These are phyloP conservation scores for Basipetospora chlamydospora DNA, from an alignment of 2,329 filamentous ascomycete species.

Conservation along the genomic window DNA sequence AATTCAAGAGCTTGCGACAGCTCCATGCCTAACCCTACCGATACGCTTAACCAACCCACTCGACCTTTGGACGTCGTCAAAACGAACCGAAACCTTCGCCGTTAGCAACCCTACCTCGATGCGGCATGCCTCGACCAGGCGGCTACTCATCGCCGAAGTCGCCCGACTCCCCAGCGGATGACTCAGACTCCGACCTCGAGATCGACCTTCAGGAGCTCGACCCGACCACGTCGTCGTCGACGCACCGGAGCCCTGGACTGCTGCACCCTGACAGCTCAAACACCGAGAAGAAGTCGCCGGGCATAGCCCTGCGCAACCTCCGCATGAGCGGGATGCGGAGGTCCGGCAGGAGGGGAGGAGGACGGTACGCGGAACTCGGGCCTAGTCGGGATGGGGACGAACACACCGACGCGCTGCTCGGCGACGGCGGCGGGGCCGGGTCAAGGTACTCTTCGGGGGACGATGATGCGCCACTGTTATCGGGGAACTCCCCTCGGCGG, in stretches of 20 bases:
- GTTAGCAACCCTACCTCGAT: slow-evolving; percentile 3
- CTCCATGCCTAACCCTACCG: background rate
- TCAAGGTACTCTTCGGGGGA: slow-evolving; percentile 46
- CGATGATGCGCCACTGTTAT: slow-evolving; percentile 64
- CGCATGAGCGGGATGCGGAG: slow-evolving; percentile 51
- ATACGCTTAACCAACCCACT: background rate
- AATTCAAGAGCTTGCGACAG: too few species aligned
- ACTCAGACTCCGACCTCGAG: slow-evolving; percentile 56
- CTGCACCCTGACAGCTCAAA: slow-evolving; percentile 35
- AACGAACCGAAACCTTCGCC: too few species aligned
- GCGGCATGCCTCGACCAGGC: slow-evolving; percentile 44
- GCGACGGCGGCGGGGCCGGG: slow-evolving; percentile 40
- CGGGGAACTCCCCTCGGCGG: slow-evolving; percentile 15
- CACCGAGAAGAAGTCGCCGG: slow-evolving; percentile 31
- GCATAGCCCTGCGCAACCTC: slow-evolving; percentile 58
- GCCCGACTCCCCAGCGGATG: slow-evolving; percentile 49
- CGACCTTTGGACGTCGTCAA: too few species aligned
- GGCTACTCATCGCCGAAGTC: slow-evolving; percentile 39
- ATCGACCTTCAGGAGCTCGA: slow-evolving; percentile 71
- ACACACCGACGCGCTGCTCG: slow-evolving; percentile 52
- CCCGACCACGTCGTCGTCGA: slow-evolving; percentile 26
- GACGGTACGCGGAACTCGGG: slow-evolving; percentile 46
- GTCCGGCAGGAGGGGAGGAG: slow-evolving; percentile 32
- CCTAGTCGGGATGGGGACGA: slow-evolving; percentile 42
- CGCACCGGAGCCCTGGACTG: slow-evolving; percentile 13